These are phyloP conservation scores for Cochlearia excelsa DNA, from an alignment of 345 rosid species.

Conservation along the genomic window DNA sequence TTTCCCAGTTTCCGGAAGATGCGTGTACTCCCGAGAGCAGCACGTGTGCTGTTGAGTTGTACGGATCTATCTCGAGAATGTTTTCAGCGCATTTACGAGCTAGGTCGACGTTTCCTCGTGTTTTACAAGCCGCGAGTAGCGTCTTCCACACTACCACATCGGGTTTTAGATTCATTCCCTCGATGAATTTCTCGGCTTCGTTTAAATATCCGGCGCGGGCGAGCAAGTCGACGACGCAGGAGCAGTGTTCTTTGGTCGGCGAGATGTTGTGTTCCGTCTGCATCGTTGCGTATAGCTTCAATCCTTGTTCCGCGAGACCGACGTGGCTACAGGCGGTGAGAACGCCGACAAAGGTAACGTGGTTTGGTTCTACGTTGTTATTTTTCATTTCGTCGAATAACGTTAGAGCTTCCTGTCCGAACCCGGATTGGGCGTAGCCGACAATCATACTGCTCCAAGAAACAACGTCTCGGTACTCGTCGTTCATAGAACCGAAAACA, in stretches of 20 bases:
- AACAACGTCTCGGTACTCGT: conserved; percentile 50
- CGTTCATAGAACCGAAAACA: conserved; percentile 48
- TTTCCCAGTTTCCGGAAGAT: conserved; percentile 54
- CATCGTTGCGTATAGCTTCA: conserved; percentile 52
- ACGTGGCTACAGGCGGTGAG: conserved; percentile 78
- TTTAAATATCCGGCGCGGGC: conserved; percentile 68
- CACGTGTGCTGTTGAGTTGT: conserved; percentile 59
- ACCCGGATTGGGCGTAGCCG: conserved; percentile 77
- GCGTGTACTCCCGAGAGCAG: conserved; percentile 63
- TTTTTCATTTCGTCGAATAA: conserved; percentile 55
- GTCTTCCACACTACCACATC: conserved; percentile 67
- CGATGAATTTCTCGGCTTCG: conserved; percentile 61
- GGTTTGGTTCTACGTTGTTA: conserved; percentile 50
- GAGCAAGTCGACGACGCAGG: conserved; percentile 74
- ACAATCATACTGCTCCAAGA: conserved; percentile 72
- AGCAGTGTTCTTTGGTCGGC: conserved; percentile 60
- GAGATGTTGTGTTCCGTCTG: conserved; percentile 43
- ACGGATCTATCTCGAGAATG: conserved; percentile 58
- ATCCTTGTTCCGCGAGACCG: conserved; percentile 66
- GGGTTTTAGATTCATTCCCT: conserved; percentile 49
- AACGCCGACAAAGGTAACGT: conserved; percentile 57
- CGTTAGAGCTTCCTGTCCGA: conserved; percentile 61
- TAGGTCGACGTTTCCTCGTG: conserved; percentile 52
- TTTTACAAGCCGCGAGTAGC: conserved; percentile 71
- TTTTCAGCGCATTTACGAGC: conserved; percentile 64